phyloP scores from a whole-genome alignment of 495 filamentous ascomycete genomes.

The Talaromyces ruber region DNA sequence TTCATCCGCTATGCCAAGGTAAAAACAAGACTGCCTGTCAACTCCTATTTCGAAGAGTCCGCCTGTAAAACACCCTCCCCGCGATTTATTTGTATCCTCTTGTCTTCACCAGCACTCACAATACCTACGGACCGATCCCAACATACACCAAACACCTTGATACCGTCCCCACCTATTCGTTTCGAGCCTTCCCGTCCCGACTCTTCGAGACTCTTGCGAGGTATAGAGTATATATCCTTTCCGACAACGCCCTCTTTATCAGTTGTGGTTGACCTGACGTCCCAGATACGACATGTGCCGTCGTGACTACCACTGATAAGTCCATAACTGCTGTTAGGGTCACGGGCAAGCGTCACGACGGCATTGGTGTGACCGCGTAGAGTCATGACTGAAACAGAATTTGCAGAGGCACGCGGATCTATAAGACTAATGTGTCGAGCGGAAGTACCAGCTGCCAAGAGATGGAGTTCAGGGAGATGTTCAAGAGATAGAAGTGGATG shows the following conservation, averaged over 20 bases:
- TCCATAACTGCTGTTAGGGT: slow-evolving; percentile 67
- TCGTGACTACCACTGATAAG: slow-evolving; percentile 81
- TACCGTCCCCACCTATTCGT: slow-evolving; percentile 60
- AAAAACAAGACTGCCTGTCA: not conserved
- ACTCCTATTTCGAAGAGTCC: not conserved
- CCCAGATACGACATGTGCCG: slow-evolving; percentile 87
- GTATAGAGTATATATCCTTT: slow-evolving; percentile 72
- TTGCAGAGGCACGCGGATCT: slow-evolving; percentile 71
- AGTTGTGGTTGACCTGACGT: slow-evolving; percentile 64
- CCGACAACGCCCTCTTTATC: slow-evolving; percentile 62
- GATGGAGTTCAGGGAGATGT: slow-evolving; percentile 54
- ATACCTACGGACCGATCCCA: slow-evolving; percentile 85
- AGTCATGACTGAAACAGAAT: slow-evolving; percentile 71
- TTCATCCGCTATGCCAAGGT: not conserved
- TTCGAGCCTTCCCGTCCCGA: slow-evolving; percentile 41
- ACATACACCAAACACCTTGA: slow-evolving; percentile 82
- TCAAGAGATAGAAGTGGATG: slow-evolving; percentile 70
- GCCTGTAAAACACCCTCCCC: slow-evolving; percentile 39
- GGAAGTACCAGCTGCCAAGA: slow-evolving; percentile 77
- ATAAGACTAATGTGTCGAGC: slow-evolving; percentile 84
- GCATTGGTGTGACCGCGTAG: slow-evolving; percentile 84
- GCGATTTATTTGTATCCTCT: slow-evolving; percentile 81
- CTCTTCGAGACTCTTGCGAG: slow-evolving; percentile 56
- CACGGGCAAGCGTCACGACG: slow-evolving; percentile 59
- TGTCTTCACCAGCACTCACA: slow-evolving; percentile 87